Evolutionary conservation across 371 early-diverging fungal species (phyloP).

Genomic region (Dichotomocladium elegans): DNA sequence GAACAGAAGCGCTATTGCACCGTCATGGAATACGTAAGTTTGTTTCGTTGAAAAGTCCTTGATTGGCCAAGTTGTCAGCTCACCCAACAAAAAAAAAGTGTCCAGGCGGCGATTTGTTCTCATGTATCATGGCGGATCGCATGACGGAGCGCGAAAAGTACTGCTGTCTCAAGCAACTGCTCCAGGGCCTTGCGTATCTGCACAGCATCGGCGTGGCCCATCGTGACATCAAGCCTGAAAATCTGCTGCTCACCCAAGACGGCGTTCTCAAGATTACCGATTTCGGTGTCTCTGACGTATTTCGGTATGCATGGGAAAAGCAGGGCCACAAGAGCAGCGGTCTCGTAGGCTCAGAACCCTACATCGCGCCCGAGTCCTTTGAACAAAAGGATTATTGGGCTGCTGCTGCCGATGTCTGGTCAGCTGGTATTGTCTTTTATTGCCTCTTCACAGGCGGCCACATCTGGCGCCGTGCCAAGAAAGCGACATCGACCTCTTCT

Average conservation of each 20-base stretch:
- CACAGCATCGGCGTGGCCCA: conserved; percentile 96
- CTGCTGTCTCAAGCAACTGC: conserved; percentile 91
- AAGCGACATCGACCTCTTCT: no score
- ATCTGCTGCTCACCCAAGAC: conserved; percentile 80
- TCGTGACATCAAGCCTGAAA: conserved; percentile 87
- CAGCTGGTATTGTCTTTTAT: conserved; percentile 81
- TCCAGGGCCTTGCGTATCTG: conserved; percentile 85
- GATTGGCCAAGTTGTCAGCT: no score
- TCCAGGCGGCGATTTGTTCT: conserved; percentile 81
- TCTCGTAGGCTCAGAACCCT: conserved; percentile 85
- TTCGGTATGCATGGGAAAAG: conserved; percentile 79
- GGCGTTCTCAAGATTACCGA: conserved; percentile 94
- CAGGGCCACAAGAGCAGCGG: conserved; percentile 70
- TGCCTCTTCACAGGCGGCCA: conserved; percentile 52
- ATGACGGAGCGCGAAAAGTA: conserved; percentile 76
- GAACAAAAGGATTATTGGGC: conserved; percentile 72
- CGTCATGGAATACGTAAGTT: conserved; percentile 85
- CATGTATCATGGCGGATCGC: conserved; percentile 65
- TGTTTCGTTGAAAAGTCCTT: background rate
- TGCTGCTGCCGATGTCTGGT: conserved; percentile 80
- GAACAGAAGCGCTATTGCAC: conserved; percentile 89
- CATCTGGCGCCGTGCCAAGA: conserved; percentile 72
- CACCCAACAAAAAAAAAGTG: background rate
- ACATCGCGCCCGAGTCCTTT: conserved; percentile 88
- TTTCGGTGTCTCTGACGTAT: conserved; percentile 95